Conservation (phyloP, 352 stramenopile genomes). For the Pythium aristosporum region DNA sequence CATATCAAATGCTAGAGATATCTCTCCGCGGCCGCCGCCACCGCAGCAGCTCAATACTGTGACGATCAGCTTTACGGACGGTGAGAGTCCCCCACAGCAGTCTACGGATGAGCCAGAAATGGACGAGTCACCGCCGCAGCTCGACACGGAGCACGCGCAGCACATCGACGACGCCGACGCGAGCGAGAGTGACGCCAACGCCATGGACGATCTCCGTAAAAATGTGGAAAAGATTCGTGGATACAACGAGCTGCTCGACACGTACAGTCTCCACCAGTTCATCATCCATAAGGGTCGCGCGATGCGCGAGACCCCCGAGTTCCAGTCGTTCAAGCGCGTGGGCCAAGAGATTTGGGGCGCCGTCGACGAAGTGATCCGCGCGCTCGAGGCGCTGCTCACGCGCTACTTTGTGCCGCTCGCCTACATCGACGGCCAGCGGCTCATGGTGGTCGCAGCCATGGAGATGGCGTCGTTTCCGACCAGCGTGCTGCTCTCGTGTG, state of each 20-base stretch:
- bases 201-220: constrained; percentile 65
- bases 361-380: constrained; percentile 68
- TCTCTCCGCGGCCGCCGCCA: neutral
- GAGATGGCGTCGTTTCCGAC: constrained; percentile 48
- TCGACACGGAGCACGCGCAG: neutral
- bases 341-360: constrained; percentile 81
- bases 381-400: constrained; percentile 70
- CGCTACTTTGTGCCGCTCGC: constrained; percentile 86
- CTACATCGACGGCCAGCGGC: constrained; percentile 80
- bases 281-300: constrained; percentile 84
- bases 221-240: constrained; percentile 81
- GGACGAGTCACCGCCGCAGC: neutral
- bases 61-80: constrained; percentile 21
- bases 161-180: constrained; percentile 2
- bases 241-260: constrained; percentile 80
- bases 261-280: constrained; percentile 87
- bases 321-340: constrained; percentile 80
- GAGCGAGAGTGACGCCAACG: constrained; percentile 24
- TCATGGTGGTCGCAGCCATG: constrained; percentile 71
- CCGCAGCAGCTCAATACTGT: constrained; percentile 22
- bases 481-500: constrained; percentile 69
- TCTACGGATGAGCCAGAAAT: neutral
- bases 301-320: constrained; percentile 84
- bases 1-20: constrained; percentile 6
- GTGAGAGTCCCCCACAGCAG: neutral